Evolutionary conservation across 108 stramenopile species (phyloP), one percentile per base, ranked within the genome.

Genomic region (Thalassiosira profunda): DNA sequence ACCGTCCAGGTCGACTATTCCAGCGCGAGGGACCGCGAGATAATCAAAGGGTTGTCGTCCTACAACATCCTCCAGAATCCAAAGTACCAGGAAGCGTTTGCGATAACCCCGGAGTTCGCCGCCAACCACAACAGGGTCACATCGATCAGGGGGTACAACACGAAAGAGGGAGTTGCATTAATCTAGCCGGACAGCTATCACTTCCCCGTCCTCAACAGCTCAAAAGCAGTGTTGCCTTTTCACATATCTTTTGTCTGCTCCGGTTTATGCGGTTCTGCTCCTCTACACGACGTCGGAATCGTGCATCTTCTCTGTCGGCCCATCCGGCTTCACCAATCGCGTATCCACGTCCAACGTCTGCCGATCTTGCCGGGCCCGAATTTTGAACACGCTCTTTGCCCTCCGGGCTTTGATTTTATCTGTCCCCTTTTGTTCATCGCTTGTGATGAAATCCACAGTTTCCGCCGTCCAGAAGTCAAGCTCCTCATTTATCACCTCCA

Each of bases 291-390:
- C 66, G n/a, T 74, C 59, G 18, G 40, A 56, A 67, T 80, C 72
- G 31, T 75, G 72, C 42, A 70, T 62, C 34, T 77, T 60, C 43
- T 48, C 75, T 25, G 63, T 63, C 15, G 57, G 25, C 33, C 41
- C 74, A n/a, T 72, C 73, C 1, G 72, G 76, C 29, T 40, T 48
- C 12, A 66, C 54, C 73, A 88, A 51, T 64, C 90, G 75, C 2
- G 90, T 93, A 64, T 93, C 89, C 15, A 85, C 74, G 67, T 93
- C 89, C 53, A 90, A 58, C 20, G 67, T 62, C 28, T 60, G 29
- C 46, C 76, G 65, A 59, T 78, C 68, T 17, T 41, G 58, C 17
- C 53, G 49, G 10, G 67, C 62, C 55, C 81, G 86, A 28, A 80
- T 77, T 52, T 81, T 76, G 18, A 68, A 53, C 21, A 65, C 60